Percentiles rank a stretch among this genome's conserved stretches.
These are phyloP conservation scores for Monosporozyma unispora DNA, from an alignment of 805 yeast genomes.

Conservation along the genomic window DNA sequence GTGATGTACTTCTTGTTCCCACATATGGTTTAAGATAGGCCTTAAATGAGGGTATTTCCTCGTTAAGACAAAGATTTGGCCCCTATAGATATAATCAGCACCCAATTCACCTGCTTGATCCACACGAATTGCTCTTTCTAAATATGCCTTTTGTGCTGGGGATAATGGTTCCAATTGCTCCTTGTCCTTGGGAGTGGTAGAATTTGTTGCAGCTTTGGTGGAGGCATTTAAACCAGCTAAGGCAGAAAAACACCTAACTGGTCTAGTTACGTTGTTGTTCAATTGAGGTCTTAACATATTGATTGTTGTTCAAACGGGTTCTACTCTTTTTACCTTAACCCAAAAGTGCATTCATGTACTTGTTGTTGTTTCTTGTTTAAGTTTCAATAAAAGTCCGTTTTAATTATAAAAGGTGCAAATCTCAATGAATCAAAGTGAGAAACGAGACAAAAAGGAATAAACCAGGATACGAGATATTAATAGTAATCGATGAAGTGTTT, in stretches of 20 bases:
- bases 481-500: neutral
- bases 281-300: neutral
- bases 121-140: constrained; percentile 73
- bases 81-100: constrained; percentile 86
- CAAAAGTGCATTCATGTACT: neutral
- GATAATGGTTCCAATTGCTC: constrained; percentile 25
- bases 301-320: neutral
- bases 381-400: neutral
- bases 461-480: neutral
- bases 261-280: neutral
- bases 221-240: constrained; percentile 10
- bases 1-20: constrained; percentile 95
- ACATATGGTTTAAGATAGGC: constrained; percentile 84
- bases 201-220: neutral
- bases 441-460: neutral
- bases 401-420: neutral
- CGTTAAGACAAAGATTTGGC: constrained; percentile 73
- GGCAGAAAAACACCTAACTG: constrained; percentile 8
- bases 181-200: neutral
- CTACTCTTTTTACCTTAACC: too few relatives aligned
- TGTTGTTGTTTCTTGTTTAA: neutral
- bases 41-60: constrained; percentile 63
- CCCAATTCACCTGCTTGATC: constrained; percentile 98
- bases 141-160: constrained; percentile 55
- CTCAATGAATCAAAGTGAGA: neutral